Evolutionary conservation across 352 stramenopile genomes (phyloP).

Genomic region (Phytophthora brassicae): DNA sequence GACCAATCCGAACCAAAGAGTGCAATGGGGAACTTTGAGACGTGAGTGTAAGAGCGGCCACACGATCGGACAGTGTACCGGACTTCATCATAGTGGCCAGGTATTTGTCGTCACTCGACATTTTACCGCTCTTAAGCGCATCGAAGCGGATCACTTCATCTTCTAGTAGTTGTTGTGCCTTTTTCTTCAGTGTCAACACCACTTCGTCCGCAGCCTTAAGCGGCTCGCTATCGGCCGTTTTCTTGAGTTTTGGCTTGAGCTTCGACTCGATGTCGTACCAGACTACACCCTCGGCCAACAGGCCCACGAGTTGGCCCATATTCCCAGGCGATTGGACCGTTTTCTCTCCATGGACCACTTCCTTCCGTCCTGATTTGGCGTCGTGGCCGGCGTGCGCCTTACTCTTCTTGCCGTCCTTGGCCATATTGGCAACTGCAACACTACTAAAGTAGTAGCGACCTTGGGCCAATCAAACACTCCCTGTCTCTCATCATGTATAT

Average conservation of each 20-base stretch:
- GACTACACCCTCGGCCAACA: constrained; percentile 35
- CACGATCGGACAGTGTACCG: constrained; percentile 90
- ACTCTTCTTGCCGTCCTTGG: constrained; percentile 10
- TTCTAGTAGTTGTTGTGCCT: constrained; percentile 62
- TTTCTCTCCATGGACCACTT: neutral
- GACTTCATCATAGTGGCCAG: constrained; percentile 86
- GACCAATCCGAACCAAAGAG: constrained; percentile 64
- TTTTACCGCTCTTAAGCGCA: constrained; percentile 58
- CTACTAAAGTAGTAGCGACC: neutral
- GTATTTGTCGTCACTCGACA: constrained; percentile 88
- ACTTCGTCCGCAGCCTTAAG: constrained; percentile 38
- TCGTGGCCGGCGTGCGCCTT: constrained; percentile 1
- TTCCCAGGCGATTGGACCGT: constrained; percentile 5
- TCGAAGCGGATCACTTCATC: constrained; percentile 62
- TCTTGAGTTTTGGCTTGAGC: constrained; percentile 28
- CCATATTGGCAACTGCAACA: constrained; percentile 20
- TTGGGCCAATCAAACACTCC: constrained; percentile 25
- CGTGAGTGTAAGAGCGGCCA: constrained; percentile 89
- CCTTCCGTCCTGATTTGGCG: neutral
- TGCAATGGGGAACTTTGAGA: constrained; percentile 87
- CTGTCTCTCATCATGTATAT: constrained; percentile 1
- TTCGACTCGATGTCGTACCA: constrained; percentile 44
- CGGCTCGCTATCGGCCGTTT: constrained; percentile 16
- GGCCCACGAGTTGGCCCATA: constrained; percentile 31
- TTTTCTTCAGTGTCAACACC: constrained; percentile 54